These are phyloP conservation scores for Sphagnum magellanicum DNA, from an alignment of 228 moss, liverwort and hornwort species.

Conservation along the genomic window DNA sequence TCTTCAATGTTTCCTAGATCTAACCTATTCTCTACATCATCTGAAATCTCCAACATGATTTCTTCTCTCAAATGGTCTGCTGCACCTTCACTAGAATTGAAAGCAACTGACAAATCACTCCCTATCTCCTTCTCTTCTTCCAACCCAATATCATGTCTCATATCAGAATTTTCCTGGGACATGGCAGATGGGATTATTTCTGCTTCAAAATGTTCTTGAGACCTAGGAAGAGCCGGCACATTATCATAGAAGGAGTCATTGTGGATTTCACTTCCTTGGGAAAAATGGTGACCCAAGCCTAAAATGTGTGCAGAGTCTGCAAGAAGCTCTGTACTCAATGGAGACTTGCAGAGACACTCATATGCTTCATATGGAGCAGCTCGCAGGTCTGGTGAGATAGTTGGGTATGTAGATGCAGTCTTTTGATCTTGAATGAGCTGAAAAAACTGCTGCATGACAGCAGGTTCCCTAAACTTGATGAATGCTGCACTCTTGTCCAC, in stretches of 20 bases:
- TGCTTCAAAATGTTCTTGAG: neutral
- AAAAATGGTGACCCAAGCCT: conserved; percentile 26
- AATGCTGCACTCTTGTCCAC: conserved; percentile 71
- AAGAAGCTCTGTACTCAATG: conserved; percentile 48
- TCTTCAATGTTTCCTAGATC: conserved; percentile 3
- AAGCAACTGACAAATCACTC: conserved; percentile 2
- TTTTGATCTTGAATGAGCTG: conserved; percentile 29
- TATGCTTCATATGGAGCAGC: conserved; percentile 74
- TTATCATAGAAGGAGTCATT: no score
- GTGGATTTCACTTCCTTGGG: neutral
- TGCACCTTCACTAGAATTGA: neutral
- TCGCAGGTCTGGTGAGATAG: conserved; percentile 27
- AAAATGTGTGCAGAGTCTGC: conserved; percentile 66
- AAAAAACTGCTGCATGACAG: conserved; percentile 43
- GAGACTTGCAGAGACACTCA: conserved; percentile 67
- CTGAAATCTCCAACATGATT: neutral
- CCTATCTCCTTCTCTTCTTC: neutral
- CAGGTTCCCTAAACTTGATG: conserved; percentile 54
- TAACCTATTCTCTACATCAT: conserved; percentile 6
- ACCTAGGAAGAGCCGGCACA: neutral
- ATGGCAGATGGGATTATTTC: no score
- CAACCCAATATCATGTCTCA: no score
- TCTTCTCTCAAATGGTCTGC: no score
- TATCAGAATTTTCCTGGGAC: no score
- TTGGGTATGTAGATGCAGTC: neutral